These are phyloP conservation scores for Myrmaecium sp. DNA, from an alignment of 2,329 filamentous ascomycete species.

Conservation along the genomic window DNA sequence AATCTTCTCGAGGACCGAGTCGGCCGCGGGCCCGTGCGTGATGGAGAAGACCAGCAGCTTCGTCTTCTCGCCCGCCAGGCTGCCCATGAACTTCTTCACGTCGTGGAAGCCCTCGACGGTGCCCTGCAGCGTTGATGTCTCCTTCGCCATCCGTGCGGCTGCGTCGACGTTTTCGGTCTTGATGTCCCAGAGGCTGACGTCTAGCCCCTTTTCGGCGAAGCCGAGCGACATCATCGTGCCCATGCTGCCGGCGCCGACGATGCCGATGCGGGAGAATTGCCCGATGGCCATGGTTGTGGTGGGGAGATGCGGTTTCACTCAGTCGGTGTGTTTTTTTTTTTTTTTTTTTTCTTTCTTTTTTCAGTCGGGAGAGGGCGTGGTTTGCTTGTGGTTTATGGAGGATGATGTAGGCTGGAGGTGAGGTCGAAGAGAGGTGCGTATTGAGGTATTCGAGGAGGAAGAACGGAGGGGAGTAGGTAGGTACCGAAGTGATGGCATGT, in stretches of 20 bases:
- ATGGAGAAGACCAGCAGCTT: slow-evolving; percentile 29
- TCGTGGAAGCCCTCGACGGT: slow-evolving; percentile 17
- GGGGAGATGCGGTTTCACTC: too few species aligned
- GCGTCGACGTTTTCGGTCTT: slow-evolving; percentile 17
- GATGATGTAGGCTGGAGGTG: too few species aligned
- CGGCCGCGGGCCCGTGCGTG: slow-evolving; percentile 16
- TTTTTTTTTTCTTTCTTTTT: too few species aligned
- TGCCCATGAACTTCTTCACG: slow-evolving; percentile 22
- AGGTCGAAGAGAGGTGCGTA: too few species aligned
- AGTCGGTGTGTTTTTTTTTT: too few species aligned
- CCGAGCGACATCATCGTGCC: slow-evolving; percentile 29
- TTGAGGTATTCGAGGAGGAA: too few species aligned
- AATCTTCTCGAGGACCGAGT: slow-evolving; percentile 14
- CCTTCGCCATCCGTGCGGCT: slow-evolving; percentile 9
- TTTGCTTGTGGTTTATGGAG: too few species aligned
- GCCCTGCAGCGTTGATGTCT: slow-evolving; percentile 8
- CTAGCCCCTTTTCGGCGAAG: slow-evolving; percentile 26
- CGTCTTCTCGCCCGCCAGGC: slow-evolving; percentile 13
- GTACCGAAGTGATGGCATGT: too few species aligned
- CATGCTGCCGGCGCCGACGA: slow-evolving; percentile 29
- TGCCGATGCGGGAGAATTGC: slow-evolving; percentile 13
- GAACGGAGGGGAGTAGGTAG: too few species aligned
- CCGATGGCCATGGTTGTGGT: not conserved
- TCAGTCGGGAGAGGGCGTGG: too few species aligned
- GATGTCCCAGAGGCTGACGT: slow-evolving; percentile 27